These are phyloP conservation scores for Bjerkandera adusta DNA, from an alignment of 1,284 basidiomycete genomes.

Conservation along the genomic window DNA sequence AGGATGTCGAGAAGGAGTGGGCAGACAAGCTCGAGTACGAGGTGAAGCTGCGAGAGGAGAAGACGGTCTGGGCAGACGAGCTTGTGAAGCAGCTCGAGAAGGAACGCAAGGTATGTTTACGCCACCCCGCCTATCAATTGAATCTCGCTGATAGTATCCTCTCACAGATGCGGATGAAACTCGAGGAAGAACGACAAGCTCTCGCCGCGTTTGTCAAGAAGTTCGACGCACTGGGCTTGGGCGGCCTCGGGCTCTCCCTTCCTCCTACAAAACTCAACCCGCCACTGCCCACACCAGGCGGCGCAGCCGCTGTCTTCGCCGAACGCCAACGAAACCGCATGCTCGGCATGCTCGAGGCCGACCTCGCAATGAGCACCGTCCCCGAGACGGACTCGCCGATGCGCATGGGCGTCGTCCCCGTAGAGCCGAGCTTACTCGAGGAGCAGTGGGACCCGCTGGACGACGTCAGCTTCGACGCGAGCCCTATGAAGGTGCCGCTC, in stretches of 20 bases:
- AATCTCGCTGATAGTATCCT: constrained; percentile 6
- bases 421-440: constrained; percentile 57
- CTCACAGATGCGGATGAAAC: constrained; percentile 43
- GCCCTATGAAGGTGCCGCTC: constrained; percentile 16
- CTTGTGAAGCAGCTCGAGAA: constrained; percentile 70
- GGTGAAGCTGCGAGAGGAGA: constrained; percentile 57
- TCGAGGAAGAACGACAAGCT: constrained; percentile 74
- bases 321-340: constrained; percentile 39
- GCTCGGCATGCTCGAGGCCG: constrained; percentile 26
- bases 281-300: constrained; percentile 46
- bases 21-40: constrained; percentile 58
- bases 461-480: constrained; percentile 47
- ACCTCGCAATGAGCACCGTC: constrained; percentile 22
- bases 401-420: constrained; percentile 35
- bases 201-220: constrained; percentile 74
- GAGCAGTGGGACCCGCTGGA: constrained; percentile 49
- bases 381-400: constrained; percentile 45
- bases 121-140: constrained; percentile 3
- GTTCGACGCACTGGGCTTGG: constrained; percentile 63
- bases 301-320: constrained; percentile 47
- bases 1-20: constrained; percentile 85
- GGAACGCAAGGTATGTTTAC: constrained; percentile 56
- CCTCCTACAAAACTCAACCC: constrained; percentile 39
- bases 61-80: constrained; percentile 69
- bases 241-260: constrained; percentile 35